phyloP scores from a whole-genome alignment of 2,329 filamentous ascomycete species.

The Knufia fluminis region DNA sequence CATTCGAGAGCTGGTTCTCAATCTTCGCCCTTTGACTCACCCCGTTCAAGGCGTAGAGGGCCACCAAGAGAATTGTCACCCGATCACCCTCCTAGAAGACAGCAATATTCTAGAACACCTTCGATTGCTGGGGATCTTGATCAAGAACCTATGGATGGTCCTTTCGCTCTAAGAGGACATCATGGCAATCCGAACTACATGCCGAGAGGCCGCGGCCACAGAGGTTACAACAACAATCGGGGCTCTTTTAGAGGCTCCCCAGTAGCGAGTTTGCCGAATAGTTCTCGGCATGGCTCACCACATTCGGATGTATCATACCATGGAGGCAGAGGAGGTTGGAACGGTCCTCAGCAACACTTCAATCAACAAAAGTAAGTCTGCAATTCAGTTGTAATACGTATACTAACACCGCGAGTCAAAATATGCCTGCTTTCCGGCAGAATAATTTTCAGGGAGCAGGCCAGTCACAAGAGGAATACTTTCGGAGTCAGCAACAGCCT shows the following conservation, averaged over 20 bases:
- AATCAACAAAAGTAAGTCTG: conserved; percentile 43
- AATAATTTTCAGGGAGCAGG: conserved; percentile 46
- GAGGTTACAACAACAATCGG: conserved; percentile 34
- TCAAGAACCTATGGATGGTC: conserved; percentile 26
- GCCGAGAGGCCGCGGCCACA: conserved; percentile 30
- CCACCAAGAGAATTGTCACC: neutral
- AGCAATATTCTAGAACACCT: conserved; percentile 13
- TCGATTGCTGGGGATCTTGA: conserved; percentile 26
- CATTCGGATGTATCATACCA: conserved; percentile 52
- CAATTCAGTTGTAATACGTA: conserved; percentile 11
- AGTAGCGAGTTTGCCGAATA: conserved; percentile 46
- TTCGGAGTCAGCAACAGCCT: conserved; percentile 38
- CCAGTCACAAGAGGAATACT: conserved; percentile 41
- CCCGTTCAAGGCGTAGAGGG: conserved; percentile 8
- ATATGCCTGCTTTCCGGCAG: conserved; percentile 52
- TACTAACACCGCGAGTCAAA: conserved; percentile 30
- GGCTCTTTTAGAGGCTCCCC: conserved; percentile 48
- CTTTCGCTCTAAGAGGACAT: conserved; percentile 26
- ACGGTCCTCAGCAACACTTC: conserved; percentile 34
- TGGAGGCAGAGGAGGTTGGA: conserved; percentile 46
- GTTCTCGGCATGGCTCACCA: conserved; percentile 52
- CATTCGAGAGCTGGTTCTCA: conserved; percentile 8
- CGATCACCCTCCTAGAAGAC: conserved; percentile 4
- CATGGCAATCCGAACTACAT: conserved; percentile 28
- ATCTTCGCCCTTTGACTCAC: conserved; percentile 12